Base-by-base conservation (phyloP, 1,284 basidiomycete genomes). In the Phellopilus nigrolimitatus region DNA sequence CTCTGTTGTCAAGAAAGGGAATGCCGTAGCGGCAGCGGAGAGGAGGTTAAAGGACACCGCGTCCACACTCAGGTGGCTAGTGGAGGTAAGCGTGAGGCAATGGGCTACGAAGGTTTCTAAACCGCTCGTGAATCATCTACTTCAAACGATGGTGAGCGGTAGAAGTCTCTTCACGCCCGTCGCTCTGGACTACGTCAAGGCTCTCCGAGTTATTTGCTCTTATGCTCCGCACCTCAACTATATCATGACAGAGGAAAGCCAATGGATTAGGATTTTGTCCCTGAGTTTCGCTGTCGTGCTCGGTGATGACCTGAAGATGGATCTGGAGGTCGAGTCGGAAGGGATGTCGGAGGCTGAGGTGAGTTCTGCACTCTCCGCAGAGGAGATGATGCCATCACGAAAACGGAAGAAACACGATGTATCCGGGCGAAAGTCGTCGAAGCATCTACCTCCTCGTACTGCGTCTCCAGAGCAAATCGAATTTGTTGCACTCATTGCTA, bases 171-270 rank as follows among this genome's bases (percentile, higher is more conserved):
- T 87, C 47, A 62, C 72, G 5, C 80, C 82, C 0, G 75, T 93
- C 4, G 82, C 88, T 2, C 67, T 91, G 54, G 82, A 93, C 64
- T 97, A 93, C 64, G 73, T 86, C 54, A 93, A 95, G 64, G 76
- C 88, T 0, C 72, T 95, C 30, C 78, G 80, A 36, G 72, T 72
- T 42, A 63, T 89, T 2, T 70, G 92, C 38, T 68, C 69, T 45
- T 84, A 82, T 63, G 67, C 70, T 1, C 85, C 90, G 0, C 94
- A 97, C 65, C 71, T 94, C 45, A 85, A 94, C 27, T 81, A 88
- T 59, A 64, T 95, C 25, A 45, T 51, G 48, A 45, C 24, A 50
- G 80, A 82, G 7, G 70, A 74, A 12, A 67, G 71, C 0, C 70
- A 66, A 36, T 98, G 95, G 95, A 65, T 82, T 7, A 68, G 68